These are phyloP conservation scores for Biancaea sappan DNA, from an alignment of 306 rosid genomes.

Conservation along the genomic window DNA sequence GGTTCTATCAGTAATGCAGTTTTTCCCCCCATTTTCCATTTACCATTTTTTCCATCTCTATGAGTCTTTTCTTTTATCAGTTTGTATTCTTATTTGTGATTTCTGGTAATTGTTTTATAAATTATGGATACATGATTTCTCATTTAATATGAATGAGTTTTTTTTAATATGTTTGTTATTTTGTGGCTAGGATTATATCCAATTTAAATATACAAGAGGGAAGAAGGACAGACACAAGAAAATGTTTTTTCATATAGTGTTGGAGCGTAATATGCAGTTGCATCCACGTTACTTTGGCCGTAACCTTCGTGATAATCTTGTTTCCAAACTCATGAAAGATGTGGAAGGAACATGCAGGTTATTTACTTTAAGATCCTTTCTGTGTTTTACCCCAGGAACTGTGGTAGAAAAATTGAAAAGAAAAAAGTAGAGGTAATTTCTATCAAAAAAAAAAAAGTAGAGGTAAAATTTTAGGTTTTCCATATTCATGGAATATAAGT, in stretches of 20 bases:
- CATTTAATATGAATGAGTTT: not conserved
- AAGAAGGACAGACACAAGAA: constrained; percentile 22
- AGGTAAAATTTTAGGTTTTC: not conserved
- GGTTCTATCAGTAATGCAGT: too few species aligned
- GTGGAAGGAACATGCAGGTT: constrained; percentile 98
- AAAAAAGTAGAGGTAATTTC: too few species aligned
- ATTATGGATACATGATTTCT: not conserved
- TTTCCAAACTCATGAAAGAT: constrained; percentile 95
- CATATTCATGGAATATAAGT: not conserved
- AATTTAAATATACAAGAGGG: not conserved
- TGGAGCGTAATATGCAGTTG: constrained; percentile 96
- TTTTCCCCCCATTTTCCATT: too few species aligned
- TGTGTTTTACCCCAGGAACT: not conserved
- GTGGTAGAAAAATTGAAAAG: not conserved
- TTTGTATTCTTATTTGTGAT: not conserved
- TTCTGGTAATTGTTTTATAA: not conserved
- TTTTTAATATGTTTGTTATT: not conserved
- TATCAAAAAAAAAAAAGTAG: not conserved
- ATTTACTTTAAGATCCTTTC: not conserved
- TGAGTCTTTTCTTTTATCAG: not conserved
- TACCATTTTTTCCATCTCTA: not conserved
- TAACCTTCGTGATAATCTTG: constrained; percentile 81
- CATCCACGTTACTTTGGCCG: constrained; percentile 98
- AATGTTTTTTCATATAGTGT: constrained; percentile 90
- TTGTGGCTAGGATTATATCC: not conserved